Evolutionary conservation across 768 basidiomycete genomes (phyloP), one percentile per base, ranked within the genome.

Genomic region (Rhodotorula babjevae): DNA sequence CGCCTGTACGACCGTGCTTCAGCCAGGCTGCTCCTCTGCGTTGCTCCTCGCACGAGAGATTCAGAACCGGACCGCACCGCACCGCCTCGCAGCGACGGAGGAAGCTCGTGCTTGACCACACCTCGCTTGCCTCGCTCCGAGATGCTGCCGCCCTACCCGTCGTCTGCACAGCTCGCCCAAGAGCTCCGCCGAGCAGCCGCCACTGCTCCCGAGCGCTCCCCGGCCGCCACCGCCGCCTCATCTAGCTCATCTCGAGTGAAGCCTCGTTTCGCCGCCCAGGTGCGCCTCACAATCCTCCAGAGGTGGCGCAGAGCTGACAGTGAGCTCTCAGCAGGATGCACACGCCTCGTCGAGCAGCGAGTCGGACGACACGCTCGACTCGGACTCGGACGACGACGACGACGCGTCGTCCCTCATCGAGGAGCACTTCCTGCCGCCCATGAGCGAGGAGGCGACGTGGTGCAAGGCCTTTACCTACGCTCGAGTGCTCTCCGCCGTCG

Each of bases 371-470:
- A 4, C 4, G 36, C 5, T 36, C 36, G 36, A 40, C 27, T 10
- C 7, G 25, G 66, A 66, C 56, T 3, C 27, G 15, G 65, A 60
- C 57, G 23, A 40, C 40, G 65, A 59, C 57, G 58, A 66, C 47
- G 58, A 59, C 33, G 47, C 21, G 0, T 31, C 27, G 10, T 31
- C 10, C 23, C 40, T 59, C 31, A 21, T 58, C 46, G 68, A 69
- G 25, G 68, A 69, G 42, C 56, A 27, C 4, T 69, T 69, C 56
- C 56, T 69, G n/a, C 55, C 58, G 61, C 68, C 68, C 6, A 0
- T 10, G 19, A 29, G 27, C n/a, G 27, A 9, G 14, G 58, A 53
- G 21, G 66, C 59, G 3, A 52, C 61, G 36, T 23, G n/a, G 1
- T 9, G 23, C 33, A 61, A 50, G 58, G 57, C 36, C 2, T 7